Evolutionary conservation across 768 basidiomycete species (phyloP).

Genomic region (Amanita jacksonii): DNA sequence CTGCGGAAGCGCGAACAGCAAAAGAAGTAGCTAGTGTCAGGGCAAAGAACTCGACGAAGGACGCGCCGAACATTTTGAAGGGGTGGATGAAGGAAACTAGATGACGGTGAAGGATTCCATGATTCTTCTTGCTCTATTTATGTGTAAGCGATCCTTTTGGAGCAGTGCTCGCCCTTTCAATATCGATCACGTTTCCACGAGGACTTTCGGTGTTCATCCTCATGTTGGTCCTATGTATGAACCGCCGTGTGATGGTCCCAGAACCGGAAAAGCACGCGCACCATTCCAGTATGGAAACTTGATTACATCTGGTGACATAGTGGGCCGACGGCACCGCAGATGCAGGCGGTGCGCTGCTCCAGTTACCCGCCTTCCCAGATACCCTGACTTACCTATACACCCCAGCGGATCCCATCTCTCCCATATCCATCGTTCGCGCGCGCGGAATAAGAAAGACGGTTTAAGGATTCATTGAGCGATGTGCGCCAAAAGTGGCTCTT

Average conservation of each 20-base stretch:
- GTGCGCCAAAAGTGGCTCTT: constrained; percentile 88
- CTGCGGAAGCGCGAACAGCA: constrained; percentile 8
- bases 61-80: constrained; percentile 30
- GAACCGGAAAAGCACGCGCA: constrained; percentile 70
- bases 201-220: too few species aligned
- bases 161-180: too few species aligned
- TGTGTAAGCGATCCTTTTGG: background rate
- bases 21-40: constrained; percentile 27
- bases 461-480: constrained; percentile 94
- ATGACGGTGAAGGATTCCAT: constrained; percentile 6
- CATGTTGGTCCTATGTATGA: constrained; percentile 98
- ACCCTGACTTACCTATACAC: background rate
- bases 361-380: constrained; percentile 17
- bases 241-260: constrained; percentile 99
- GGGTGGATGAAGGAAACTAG: constrained; percentile 12
- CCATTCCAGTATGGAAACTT: background rate
- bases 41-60: constrained; percentile 26
- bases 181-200: constrained; percentile 75
- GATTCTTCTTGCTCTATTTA: constrained; percentile 6
- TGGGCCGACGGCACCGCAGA: constrained; percentile 96
- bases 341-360: constrained; percentile 91
- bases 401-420: constrained; percentile 55
- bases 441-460: constrained; percentile 85
- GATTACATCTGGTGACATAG: constrained; percentile 33
- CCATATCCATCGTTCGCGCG: constrained; percentile 78